phyloP scores from a whole-genome alignment of 768 basidiomycete genomes.

The Boletus fagicola region DNA sequence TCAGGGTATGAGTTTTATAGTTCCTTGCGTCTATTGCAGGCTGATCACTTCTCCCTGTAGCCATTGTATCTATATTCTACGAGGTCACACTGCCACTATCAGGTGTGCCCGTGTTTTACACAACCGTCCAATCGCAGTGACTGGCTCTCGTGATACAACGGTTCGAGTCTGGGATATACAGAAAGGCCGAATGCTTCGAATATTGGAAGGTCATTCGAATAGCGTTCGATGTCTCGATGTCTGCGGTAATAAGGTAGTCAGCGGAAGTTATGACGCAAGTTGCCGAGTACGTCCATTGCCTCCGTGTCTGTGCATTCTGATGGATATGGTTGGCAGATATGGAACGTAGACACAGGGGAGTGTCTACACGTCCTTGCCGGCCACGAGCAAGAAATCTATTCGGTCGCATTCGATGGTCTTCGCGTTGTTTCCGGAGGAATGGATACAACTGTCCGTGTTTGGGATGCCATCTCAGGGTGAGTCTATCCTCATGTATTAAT shows the following conservation, averaged over 20 bases:
- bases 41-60: slow-evolving; percentile 26
- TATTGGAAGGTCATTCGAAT: slow-evolving; percentile 71
- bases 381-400: slow-evolving; percentile 87
- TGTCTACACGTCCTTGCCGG: slow-evolving; percentile 81
- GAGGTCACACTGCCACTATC: slow-evolving; percentile 87
- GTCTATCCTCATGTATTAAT: slow-evolving; percentile 23
- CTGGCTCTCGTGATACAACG: slow-evolving; percentile 84
- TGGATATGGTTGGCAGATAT: slow-evolving; percentile 50
- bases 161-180: slow-evolving; percentile 94
- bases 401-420: slow-evolving; percentile 85
- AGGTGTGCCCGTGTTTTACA: slow-evolving; percentile 88
- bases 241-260: slow-evolving; percentile 78
- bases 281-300: slow-evolving; percentile 57
- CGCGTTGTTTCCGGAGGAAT: slow-evolving; percentile 83
- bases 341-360: slow-evolving; percentile 87
- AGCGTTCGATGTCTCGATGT: slow-evolving; percentile 91
- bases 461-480: slow-evolving; percentile 85
- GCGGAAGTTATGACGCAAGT: slow-evolving; percentile 91
- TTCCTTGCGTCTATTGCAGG: not conserved
- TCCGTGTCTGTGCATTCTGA: not conserved
- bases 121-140: slow-evolving; percentile 83
- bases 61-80: slow-evolving; percentile 72
- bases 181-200: slow-evolving; percentile 60
- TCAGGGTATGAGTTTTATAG: slow-evolving; percentile 58
- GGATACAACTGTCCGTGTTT: slow-evolving; percentile 90